Evolutionary conservation across 2,329 filamentous ascomycete species (phyloP).

Genomic region (Neobulgaria alba): DNA sequence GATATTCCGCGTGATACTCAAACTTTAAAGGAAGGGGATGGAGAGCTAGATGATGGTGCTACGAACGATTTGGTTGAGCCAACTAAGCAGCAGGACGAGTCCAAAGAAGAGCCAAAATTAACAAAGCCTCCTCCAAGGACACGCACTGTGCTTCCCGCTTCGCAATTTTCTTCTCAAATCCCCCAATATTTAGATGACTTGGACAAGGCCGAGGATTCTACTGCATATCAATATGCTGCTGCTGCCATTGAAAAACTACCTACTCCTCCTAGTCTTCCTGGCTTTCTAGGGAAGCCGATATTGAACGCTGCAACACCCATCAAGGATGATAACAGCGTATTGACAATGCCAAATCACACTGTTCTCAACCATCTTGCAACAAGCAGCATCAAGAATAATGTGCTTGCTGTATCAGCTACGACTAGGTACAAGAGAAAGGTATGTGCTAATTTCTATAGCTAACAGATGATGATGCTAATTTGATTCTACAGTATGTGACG

Average conservation of each 20-base stretch:
- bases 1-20: slow-evolving; percentile 42
- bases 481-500: slow-evolving; percentile 73
- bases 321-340: slow-evolving; percentile 96
- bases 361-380: slow-evolving; percentile 94
- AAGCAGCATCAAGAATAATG: slow-evolving; percentile 95
- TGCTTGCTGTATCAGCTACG: slow-evolving; percentile 89
- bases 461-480: slow-evolving; percentile 1
- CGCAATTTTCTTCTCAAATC: slow-evolving; percentile 63
- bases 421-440: slow-evolving; percentile 97
- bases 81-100: slow-evolving; percentile 17
- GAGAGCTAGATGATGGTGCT: slow-evolving; percentile 1
- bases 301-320: slow-evolving; percentile 84
- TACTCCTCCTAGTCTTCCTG: slow-evolving; percentile 73
- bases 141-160: slow-evolving; percentile 46
- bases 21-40: slow-evolving; percentile 23
- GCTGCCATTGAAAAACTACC: slow-evolving; percentile 71
- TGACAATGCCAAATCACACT: slow-evolving; percentile 95
- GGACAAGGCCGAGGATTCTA: slow-evolving; percentile 73
- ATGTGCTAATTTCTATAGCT: slow-evolving; percentile 20
- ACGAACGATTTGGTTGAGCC: slow-evolving; percentile 10
- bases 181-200: slow-evolving; percentile 82
- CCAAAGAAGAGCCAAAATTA: slow-evolving; percentile 29
- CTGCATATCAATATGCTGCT: slow-evolving; percentile 64
- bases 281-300: slow-evolving; percentile 90
- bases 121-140: slow-evolving; percentile 37